These are phyloP conservation scores for Erythrobasidium yunnanense DNA, from an alignment of 768 basidiomycete species.

Conservation along the genomic window DNA sequence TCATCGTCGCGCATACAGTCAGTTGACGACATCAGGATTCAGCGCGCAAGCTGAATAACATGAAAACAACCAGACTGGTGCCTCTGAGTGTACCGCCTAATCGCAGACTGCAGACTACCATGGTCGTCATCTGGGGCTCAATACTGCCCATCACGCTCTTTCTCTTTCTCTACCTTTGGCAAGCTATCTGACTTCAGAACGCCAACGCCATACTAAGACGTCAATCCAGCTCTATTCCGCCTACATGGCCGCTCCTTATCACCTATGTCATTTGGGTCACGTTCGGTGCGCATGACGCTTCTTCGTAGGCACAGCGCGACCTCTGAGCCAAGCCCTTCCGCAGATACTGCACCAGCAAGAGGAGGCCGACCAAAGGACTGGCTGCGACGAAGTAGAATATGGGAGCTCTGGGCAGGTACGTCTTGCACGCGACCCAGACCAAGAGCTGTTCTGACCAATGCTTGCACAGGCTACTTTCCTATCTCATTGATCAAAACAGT, in stretches of 20 bases:
- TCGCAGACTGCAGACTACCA: constrained; percentile 56
- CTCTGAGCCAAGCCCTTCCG: not conserved
- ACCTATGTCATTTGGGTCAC: constrained; percentile 68
- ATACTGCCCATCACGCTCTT: constrained; percentile 58
- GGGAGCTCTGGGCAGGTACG: constrained; percentile 74
- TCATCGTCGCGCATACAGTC: constrained; percentile 15
- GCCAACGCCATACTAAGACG: not conserved
- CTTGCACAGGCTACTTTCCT: constrained; percentile 32
- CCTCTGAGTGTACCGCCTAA: constrained; percentile 12
- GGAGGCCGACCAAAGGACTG: constrained; percentile 61
- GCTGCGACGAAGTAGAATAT: constrained; percentile 60
- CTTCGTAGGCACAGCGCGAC: not conserved
- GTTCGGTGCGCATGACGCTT: constrained; percentile 44
- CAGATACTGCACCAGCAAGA: constrained; percentile 62
- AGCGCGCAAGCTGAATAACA: not conserved
- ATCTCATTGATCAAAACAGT: constrained; percentile 41
- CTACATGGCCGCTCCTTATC: constrained; percentile 71
- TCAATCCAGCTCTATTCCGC: constrained; percentile 63
- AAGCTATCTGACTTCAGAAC: constrained; percentile 14
- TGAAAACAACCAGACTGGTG: not conserved
- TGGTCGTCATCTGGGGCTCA: constrained; percentile 79
- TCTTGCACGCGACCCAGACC: constrained; percentile 42
- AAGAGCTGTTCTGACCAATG: not conserved
- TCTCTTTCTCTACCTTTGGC: constrained; percentile 73
- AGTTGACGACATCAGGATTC: not conserved